Evolutionary conservation across 169 alveolate genomes (phyloP), one percentile per base, ranked within the genome.

Genomic region (Babesia ovata): DNA sequence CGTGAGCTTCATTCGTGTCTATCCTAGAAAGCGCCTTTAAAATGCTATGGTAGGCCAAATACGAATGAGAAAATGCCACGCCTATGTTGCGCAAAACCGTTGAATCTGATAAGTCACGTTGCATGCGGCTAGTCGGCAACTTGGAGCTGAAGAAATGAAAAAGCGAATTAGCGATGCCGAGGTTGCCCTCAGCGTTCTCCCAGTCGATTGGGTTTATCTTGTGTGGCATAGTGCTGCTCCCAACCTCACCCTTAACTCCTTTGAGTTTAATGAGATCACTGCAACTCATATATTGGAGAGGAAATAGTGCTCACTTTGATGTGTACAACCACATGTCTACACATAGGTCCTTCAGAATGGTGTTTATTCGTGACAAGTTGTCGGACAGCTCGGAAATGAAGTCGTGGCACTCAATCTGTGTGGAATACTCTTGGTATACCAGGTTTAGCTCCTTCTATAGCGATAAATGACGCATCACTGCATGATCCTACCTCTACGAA

Each of bases 211-310:
- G 99, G 59, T 97, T 97, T 0, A 97, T 95, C 78, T 97, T 97
- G 79, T 97, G 99, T 26, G 99, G 99, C 99, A 97, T 97, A 9
- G 99, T 97, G 42, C 98, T 94, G 65, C 98, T 94, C 0, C 99
- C 99, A 19, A 96, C 97, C 87, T 96, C 99, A 0, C 92, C 93
- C 84, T 92, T 49, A 0, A 84, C 83, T 26, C 69, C n/a, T 57
- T 78, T 86, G 39, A 86, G 63, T 67, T 75, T 78, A 33, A 91
- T 69, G 39, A 91, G 62, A 44, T 83, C 85, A 29, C 91, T 84
- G 60, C 42, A 49, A 54, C 8, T 0, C 26, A 12, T 54, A 9
- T n/a, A 16, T 61, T 1, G 28, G 16, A 21, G 0, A 0, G 14
- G 7, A 33, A 28, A 21, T 8, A 22, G n/a, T 24, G 44, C 73